Conservation (phyloP, 2,329 filamentous ascomycete species). For the Parastagonospora avenae region DNA sequence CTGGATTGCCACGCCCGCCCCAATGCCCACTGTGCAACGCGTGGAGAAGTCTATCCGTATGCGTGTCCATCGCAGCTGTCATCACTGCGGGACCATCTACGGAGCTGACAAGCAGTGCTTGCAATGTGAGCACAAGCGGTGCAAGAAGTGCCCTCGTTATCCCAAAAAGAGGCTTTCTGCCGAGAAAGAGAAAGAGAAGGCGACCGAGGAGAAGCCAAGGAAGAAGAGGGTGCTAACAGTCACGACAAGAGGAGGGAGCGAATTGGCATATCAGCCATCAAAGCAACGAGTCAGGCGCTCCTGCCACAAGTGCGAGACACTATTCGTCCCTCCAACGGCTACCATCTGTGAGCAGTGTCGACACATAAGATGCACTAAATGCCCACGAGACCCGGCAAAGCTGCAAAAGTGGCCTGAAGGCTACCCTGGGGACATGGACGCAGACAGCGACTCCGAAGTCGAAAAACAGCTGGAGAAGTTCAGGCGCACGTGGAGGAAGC, state of each 20-base stretch:
- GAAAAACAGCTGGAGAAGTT: conserved; percentile 34
- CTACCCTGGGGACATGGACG: conserved; percentile 67
- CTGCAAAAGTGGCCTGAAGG: conserved; percentile 71
- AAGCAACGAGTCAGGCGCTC: conserved; percentile 74
- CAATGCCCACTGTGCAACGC: conserved; percentile 51
- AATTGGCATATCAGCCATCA: conserved; percentile 72
- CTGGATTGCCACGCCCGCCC: conserved; percentile 35
- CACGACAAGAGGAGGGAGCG: conserved; percentile 69
- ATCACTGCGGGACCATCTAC: conserved; percentile 78
- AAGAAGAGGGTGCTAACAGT: conserved; percentile 62
- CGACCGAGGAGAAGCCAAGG: conserved; percentile 54
- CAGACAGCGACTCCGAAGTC: conserved; percentile 40
- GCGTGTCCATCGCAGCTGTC: conserved; percentile 79
- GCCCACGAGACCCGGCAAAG: conserved; percentile 77
- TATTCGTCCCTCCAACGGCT: conserved; percentile 58
- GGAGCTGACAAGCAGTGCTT: conserved; percentile 73
- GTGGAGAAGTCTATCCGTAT: conserved; percentile 79
- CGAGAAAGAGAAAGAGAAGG: conserved; percentile 39
- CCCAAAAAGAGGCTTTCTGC: conserved; percentile 65
- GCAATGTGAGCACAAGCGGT: conserved; percentile 78
- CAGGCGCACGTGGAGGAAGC: conserved; percentile 51
- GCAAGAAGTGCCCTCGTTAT: conserved; percentile 78
- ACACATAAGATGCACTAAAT: conserved; percentile 78
- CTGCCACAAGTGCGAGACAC: conserved; percentile 74
- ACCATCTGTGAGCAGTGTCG: conserved; percentile 72